Evolutionary conservation across 768 basidiomycete species (phyloP).

Genomic region (Exsudoporus frostii): DNA sequence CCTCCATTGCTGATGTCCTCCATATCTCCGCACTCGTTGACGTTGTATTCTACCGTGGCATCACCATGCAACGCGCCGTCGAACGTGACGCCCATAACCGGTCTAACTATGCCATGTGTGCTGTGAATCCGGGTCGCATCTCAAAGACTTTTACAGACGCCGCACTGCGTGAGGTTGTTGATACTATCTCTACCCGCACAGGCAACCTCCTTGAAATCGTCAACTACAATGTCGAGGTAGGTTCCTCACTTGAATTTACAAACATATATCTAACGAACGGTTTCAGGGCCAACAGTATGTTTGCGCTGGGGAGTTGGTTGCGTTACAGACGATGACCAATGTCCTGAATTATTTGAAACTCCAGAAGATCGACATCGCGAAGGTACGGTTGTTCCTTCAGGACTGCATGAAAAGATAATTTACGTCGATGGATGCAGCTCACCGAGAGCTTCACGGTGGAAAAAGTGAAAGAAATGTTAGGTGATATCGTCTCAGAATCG

Average conservation of each 20-base stretch:
- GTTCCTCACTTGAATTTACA: slow-evolving; percentile 10
- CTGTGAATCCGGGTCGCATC: slow-evolving; percentile 96
- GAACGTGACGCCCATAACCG: slow-evolving; percentile 91
- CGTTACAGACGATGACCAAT: slow-evolving; percentile 91
- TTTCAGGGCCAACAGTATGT: slow-evolving; percentile 97
- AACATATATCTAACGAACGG: slow-evolving; percentile 1
- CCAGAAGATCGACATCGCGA: slow-evolving; percentile 90
- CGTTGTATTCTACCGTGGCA: slow-evolving; percentile 98
- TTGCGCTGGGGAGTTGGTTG: slow-evolving; percentile 93
- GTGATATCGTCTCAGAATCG: slow-evolving; percentile 85
- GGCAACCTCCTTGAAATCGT: slow-evolving; percentile 93
- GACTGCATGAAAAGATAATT: background rate
- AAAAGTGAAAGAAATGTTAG: slow-evolving; percentile 94
- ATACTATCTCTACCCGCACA: slow-evolving; percentile 75
- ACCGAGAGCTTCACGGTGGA: slow-evolving; percentile 86
- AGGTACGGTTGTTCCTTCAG: slow-evolving; percentile 43
- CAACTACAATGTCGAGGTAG: slow-evolving; percentile 90
- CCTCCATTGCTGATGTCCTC: slow-evolving; percentile 95
- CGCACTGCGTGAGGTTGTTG: slow-evolving; percentile 96
- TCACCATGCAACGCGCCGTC: slow-evolving; percentile 99
- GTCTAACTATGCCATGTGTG: slow-evolving; percentile 98
- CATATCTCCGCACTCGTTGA: slow-evolving; percentile 94
- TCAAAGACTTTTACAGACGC: slow-evolving; percentile 92
- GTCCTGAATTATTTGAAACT: slow-evolving; percentile 95
- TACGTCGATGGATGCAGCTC: slow-evolving; percentile 47